Base-by-base conservation (phyloP, 2,329 filamentous ascomycete species). In the Corinectria fuckeliana region DNA sequence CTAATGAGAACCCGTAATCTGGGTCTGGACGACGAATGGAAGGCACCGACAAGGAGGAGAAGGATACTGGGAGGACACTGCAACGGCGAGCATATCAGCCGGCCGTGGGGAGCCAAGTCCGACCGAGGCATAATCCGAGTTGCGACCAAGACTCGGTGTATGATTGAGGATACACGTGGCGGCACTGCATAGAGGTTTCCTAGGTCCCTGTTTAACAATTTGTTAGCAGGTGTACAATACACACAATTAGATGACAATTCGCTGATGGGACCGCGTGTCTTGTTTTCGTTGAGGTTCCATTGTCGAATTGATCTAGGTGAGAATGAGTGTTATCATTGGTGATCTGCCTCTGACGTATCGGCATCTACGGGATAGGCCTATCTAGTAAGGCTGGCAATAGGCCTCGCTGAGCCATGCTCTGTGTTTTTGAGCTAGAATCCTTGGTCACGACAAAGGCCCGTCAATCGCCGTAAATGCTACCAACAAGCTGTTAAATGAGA, bases 141-240 rank as follows among this genome's bases (percentile, higher is more conserved):
- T 59, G 64, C 69, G 70, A 71, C 64, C 60, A 67, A 69, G 68
- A 68, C 68, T 70, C 67, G 71, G 70, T 76, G 72, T 76, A 73
- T 74, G 74, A 76, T 74, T 76, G 73, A 73, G 71, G 74, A 71
- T 73, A 76, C 72, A 74, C 73, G 70, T 72, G 72, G 73, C 72
- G 76, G 74, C 75, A 75, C 77, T 77, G 76, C 79, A 81, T 81
- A 82, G 80, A 82, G 73, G 75, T 79, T 80, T 78, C 75, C 74
- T 77, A 74, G 71, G 74, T 77, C 73, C 72, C 77, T 75, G 73
- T 78, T 74, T 74, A 54, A 47, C 73, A 73, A 73, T 71, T 69
- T 74, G 75, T 82, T 78, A 81, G 81, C 78, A 80, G 78, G 77
- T 83, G 81, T 83, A 83, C 78, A 81, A 80, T 82, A 82, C 72